phyloP scores from a whole-genome alignment of 257 asterid genomes.

The Forsythia suspensa region DNA sequence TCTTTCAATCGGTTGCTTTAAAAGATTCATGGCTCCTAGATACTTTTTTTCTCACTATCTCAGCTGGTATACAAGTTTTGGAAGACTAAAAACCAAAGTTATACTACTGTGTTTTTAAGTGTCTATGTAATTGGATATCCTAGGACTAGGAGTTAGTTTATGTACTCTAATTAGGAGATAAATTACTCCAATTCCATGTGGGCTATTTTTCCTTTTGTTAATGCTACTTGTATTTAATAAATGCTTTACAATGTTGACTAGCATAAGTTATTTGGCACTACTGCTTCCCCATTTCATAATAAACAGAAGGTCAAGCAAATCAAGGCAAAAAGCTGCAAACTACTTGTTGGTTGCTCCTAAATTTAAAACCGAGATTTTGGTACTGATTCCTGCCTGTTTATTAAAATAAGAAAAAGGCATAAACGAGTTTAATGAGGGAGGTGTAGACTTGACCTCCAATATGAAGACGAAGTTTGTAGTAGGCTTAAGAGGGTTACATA shows the following conservation, averaged over 20 bases:
- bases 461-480: neutral
- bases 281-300: too few species aligned
- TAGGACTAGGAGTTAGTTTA: too few species aligned
- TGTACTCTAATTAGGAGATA: too few species aligned
- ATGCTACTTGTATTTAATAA: neutral
- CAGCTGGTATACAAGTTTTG: neutral
- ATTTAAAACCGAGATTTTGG: neutral
- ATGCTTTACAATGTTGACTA: neutral
- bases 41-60: neutral
- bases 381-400: neutral
- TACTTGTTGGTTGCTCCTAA: neutral
- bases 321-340: neutral
- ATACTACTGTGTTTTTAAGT: too few species aligned
- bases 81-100: too few species aligned
- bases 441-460: neutral
- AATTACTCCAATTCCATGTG: neutral
- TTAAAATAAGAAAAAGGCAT: neutral
- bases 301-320: neutral
- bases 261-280: neutral
- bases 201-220: neutral
- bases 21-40: neutral
- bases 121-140: too few species aligned
- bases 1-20: neutral
- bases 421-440: neutral
- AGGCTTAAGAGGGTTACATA: too few species aligned